phyloP scores from a whole-genome alignment of 495 filamentous ascomycete species.

The Penicillium flavigenum region DNA sequence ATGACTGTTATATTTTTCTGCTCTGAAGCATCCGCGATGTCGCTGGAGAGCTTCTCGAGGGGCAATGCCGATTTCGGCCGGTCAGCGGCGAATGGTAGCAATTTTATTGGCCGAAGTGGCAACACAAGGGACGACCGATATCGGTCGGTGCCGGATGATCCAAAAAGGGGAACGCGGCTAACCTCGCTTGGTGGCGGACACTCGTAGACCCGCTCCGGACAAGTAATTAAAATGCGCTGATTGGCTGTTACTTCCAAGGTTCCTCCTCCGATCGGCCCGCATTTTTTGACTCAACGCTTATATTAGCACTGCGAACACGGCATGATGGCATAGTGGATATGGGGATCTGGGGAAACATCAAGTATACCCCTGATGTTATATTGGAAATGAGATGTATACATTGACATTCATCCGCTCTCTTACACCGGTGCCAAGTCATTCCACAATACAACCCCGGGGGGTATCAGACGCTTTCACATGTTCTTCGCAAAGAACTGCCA shows the following conservation, averaged over 20 bases:
- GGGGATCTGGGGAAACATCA: neutral
- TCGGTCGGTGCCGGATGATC: constrained; percentile 11
- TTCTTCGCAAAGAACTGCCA: neutral
- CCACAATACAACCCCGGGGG: too few relatives aligned
- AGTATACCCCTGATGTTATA: neutral
- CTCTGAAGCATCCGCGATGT: constrained; percentile 38
- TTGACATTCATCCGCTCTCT: too few relatives aligned
- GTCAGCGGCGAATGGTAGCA: constrained; percentile 38
- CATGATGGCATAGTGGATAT: neutral
- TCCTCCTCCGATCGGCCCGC: constrained; percentile 19
- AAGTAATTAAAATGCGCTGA: constrained; percentile 15
- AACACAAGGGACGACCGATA: constrained; percentile 16
- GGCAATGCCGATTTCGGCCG: constrained; percentile 45
- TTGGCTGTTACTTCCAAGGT: constrained; percentile 16
- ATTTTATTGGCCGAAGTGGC: constrained; percentile 32
- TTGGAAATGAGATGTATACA: neutral
- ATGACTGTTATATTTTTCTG: constrained; percentile 32
- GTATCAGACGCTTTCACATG: neutral
- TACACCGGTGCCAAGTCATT: too few relatives aligned
- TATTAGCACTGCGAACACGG: neutral
- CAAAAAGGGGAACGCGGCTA: constrained; percentile 25
- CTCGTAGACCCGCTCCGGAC: constrained; percentile 13
- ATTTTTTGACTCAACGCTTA: constrained; percentile 5
- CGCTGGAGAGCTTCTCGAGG: constrained; percentile 39
- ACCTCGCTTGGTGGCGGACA: constrained; percentile 25